Conservation (phyloP, 257 asterid species). For the Solanum clarkiae region DNA sequence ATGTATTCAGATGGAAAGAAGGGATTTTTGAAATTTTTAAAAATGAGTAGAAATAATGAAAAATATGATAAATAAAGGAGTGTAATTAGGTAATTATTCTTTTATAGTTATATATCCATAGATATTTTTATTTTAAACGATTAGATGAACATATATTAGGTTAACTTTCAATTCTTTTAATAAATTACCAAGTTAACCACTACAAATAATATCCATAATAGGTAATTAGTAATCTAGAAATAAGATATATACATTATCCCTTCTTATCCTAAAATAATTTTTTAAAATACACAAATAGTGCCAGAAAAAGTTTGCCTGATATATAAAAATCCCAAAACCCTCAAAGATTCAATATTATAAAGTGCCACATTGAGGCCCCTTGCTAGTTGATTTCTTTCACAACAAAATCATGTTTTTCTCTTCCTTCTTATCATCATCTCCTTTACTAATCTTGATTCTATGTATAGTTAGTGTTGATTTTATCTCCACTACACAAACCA, state of each 20-base stretch:
- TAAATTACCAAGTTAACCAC: background rate
- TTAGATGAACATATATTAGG: background rate
- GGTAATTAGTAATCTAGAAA: background rate
- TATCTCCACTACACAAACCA: slow-evolving; percentile 15
- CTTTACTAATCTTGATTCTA: slow-evolving; percentile 4
- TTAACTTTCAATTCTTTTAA: background rate
- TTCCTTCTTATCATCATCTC: slow-evolving; percentile 8
- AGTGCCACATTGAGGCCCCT: background rate
- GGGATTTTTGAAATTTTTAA: no score
- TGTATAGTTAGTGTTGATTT: slow-evolving; percentile 4
- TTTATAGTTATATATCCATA: background rate
- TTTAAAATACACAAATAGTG: background rate
- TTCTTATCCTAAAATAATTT: no score
- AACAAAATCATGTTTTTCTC: background rate
- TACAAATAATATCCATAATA: background rate
- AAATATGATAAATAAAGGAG: no score
- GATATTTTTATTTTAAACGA: background rate
- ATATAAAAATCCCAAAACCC: background rate
- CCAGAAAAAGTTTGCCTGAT: background rate
- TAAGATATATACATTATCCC: background rate
- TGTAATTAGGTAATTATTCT: no score
- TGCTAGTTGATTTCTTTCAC: background rate
- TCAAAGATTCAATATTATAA: background rate
- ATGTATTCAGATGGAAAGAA: no score
- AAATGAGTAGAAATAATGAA: no score